phyloP scores from a whole-genome alignment of 768 basidiomycete species.

The Mycena pura region DNA sequence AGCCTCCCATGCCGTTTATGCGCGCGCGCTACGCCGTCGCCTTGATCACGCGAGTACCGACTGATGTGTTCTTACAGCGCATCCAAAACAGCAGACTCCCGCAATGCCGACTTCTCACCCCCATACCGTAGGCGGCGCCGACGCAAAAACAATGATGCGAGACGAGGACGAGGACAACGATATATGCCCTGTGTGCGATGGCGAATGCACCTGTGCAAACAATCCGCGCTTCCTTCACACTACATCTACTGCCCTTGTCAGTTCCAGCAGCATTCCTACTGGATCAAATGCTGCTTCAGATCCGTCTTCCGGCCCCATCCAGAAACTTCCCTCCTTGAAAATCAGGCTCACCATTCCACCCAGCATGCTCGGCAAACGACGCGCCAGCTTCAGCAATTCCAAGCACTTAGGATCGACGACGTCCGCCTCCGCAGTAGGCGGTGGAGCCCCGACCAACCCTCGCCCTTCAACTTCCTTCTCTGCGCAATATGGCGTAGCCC shows the following conservation, averaged over 20 bases:
- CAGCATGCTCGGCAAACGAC: conserved; percentile 55
- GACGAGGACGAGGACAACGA: conserved; percentile 84
- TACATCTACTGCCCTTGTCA: conserved; percentile 44
- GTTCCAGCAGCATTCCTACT: conserved; percentile 42
- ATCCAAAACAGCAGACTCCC: conserved; percentile 57
- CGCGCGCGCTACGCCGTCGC: background rate
- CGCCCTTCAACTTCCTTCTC: conserved; percentile 27
- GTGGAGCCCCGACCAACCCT: conserved; percentile 33
- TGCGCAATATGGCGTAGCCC: conserved; percentile 28
- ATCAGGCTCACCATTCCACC: conserved; percentile 76
- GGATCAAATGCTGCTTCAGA: conserved; percentile 46
- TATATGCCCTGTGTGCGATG: conserved; percentile 91
- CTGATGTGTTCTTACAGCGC: conserved; percentile 32
- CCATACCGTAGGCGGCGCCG: conserved; percentile 64
- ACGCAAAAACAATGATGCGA: conserved; percentile 40
- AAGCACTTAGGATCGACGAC: conserved; percentile 41
- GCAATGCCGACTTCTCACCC: conserved; percentile 73
- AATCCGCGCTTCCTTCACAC: conserved; percentile 40
- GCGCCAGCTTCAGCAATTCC: conserved; percentile 37
- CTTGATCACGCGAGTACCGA: conserved; percentile 21
- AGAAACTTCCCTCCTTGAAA: conserved; percentile 58
- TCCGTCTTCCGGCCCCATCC: conserved; percentile 36
- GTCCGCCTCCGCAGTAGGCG: conserved; percentile 48
- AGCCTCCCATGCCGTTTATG: conserved; percentile 2
- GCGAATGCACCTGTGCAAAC: conserved; percentile 82